Evolutionary conservation across 805 yeast genomes (phyloP).

Genomic region (Metschnikowia vanudenii): DNA sequence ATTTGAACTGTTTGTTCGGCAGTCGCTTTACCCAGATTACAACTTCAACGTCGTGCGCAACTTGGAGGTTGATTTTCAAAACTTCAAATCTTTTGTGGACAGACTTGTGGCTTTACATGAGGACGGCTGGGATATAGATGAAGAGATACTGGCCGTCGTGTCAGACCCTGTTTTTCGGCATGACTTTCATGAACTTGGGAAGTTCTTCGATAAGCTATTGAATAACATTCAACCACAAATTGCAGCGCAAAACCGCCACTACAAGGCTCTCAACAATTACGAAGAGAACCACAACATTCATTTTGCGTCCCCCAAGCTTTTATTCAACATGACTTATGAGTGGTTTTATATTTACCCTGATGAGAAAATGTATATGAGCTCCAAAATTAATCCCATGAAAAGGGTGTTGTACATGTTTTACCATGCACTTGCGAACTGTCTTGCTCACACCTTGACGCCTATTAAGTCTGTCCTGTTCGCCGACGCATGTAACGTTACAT

Average conservation of each 20-base stretch:
- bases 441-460: conserved; percentile 34
- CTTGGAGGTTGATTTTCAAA: conserved; percentile 24
- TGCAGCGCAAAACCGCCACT: conserved; percentile 25
- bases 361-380: conserved; percentile 30
- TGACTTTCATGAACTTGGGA: conserved; percentile 28
- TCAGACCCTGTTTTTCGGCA: conserved; percentile 18
- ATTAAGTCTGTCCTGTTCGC: conserved; percentile 34
- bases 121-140: conserved; percentile 8
- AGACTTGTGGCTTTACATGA: conserved; percentile 9
- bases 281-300: conserved; percentile 21
- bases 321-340: conserved; percentile 33
- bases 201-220: conserved; percentile 28
- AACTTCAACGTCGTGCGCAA: conserved; percentile 29
- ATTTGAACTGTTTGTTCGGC: conserved; percentile 24
- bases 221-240: conserved; percentile 29
- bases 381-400: conserved; percentile 28
- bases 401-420: conserved; percentile 36
- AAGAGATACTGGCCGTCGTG: conserved; percentile 7
- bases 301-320: conserved; percentile 29
- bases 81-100: conserved; percentile 27
- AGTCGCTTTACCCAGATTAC: conserved; percentile 35
- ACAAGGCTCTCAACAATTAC: conserved; percentile 18
- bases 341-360: conserved; percentile 39
- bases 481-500: conserved; percentile 35
- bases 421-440: conserved; percentile 34